These are phyloP conservation scores for Rosa chinensis DNA, from an alignment of 306 rosid genomes.

Conservation along the genomic window DNA sequence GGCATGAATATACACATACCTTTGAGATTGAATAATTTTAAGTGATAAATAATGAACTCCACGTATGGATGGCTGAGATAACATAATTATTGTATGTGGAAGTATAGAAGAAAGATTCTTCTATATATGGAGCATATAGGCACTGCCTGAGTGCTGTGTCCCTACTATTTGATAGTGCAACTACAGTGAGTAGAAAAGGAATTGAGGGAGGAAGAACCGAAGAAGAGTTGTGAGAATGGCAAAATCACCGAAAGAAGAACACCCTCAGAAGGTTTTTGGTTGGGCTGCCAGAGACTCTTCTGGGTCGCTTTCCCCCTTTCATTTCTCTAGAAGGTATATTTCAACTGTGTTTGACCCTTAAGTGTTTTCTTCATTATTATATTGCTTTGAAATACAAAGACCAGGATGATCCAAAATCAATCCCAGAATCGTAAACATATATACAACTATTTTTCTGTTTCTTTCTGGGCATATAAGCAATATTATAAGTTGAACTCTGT, in stretches of 20 bases:
- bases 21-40: too few species aligned
- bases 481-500: background rate
- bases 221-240: constrained; percentile 20
- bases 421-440: background rate
- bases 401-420: background rate
- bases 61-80: too few species aligned
- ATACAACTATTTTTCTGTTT: background rate
- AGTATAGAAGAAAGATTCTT: too few species aligned
- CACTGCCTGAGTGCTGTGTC: background rate
- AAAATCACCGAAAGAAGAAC: constrained; percentile 38
- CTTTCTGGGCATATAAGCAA: background rate
- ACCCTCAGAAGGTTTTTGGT: constrained; percentile 39
- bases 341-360: background rate
- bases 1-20: too few species aligned
- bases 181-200: background rate
- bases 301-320: constrained; percentile 40
- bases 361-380: background rate
- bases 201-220: background rate
- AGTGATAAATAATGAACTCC: too few species aligned
- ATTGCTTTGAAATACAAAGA: background rate
- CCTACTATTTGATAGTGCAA: background rate
- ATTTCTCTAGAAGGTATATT: constrained; percentile 40
- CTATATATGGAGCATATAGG: background rate
- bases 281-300: constrained; percentile 45
- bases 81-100: too few species aligned